Percentiles rank a stretch among this genome's conserved stretches.
Evolutionary conservation across 225 moss, liverwort and hornwort species (phyloP).

Genomic region (Neckera pumila): DNA sequence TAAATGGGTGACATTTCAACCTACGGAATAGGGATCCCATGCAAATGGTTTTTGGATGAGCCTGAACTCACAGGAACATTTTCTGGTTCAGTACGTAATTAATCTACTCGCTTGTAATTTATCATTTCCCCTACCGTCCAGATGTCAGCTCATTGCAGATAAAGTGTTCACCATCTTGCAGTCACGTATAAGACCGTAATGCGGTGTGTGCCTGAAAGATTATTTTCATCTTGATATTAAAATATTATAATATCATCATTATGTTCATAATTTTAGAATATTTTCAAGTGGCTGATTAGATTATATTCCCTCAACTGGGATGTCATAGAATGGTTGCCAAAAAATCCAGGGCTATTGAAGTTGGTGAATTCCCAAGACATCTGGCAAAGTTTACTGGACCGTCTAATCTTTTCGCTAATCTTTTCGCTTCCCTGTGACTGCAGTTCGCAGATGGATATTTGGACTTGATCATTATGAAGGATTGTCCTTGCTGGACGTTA

Average conservation of each 20-base stretch:
- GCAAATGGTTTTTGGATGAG: background rate
- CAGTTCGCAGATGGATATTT: conserved; percentile 95
- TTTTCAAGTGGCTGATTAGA: background rate
- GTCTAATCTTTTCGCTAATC: background rate
- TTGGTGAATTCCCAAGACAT: background rate
- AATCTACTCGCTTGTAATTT: background rate
- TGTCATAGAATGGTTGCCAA: background rate
- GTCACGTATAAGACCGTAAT: background rate
- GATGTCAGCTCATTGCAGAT: background rate
- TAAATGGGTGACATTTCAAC: background rate
- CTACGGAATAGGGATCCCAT: background rate
- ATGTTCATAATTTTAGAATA: background rate
- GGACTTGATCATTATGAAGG: conserved; percentile 73
- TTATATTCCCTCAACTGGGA: background rate
- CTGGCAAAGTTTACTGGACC: background rate
- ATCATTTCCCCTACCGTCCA: background rate
- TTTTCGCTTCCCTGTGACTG: background rate
- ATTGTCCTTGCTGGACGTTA: conserved; percentile 70
- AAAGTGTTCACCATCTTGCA: background rate
- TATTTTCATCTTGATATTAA: background rate
- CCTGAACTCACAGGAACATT: background rate
- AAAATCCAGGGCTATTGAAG: background rate
- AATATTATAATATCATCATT: background rate
- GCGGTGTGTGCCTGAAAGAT: background rate
- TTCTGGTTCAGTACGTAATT: background rate